Base-by-base conservation (phyloP, 2,329 filamentous ascomycete genomes). In the Colletotrichum truncatum region DNA sequence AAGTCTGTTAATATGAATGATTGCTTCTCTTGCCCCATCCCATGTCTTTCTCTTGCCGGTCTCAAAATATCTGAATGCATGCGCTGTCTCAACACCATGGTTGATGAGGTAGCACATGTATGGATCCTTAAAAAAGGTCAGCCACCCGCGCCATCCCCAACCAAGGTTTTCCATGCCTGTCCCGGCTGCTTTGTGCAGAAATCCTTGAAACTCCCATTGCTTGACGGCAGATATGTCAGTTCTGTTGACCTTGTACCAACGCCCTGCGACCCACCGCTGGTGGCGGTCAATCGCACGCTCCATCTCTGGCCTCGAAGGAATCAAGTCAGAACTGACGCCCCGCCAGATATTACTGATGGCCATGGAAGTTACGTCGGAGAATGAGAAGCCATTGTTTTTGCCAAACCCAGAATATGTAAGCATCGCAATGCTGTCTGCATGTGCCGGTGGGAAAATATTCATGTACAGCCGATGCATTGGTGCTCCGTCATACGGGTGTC, bases 91-190 rank as follows among this genome's bases (percentile, higher is more conserved):
- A 4, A 82, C 73, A 0, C 78, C 80, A 3, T 74, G 70, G 58
- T 78, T 77, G 69, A 81, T 73, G 34, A 81, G 36, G 10, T 76
- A 73, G 14, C 72, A 80, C 66, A 82, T 74, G 61, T 71, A 71
- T 26, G 72, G 73, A 39, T 82, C 76, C 41, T 67, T 67, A 46
- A 76, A 70, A 78, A 79, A 82, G 38, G 81, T 80, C 43, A 72
- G 71, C 81, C 81, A 83, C 0, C 78, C 80, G 14, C 73, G 72
- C 72, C 68, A 73, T 1, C 79, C 79, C 73, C 78, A 81, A 0
- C 78, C 77, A 2, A 83, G 58, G 10, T 78, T 77, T 64, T 82
- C 77, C 66, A 81, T 75, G 0, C 80, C 77, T 0, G 78, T 82
- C 1, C 81, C 81, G 0, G 78, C 80, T 6, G 80, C 70, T 6